These are phyloP conservation scores for Agrocybe pediades DNA, from an alignment of 768 basidiomycete genomes.

Conservation along the genomic window DNA sequence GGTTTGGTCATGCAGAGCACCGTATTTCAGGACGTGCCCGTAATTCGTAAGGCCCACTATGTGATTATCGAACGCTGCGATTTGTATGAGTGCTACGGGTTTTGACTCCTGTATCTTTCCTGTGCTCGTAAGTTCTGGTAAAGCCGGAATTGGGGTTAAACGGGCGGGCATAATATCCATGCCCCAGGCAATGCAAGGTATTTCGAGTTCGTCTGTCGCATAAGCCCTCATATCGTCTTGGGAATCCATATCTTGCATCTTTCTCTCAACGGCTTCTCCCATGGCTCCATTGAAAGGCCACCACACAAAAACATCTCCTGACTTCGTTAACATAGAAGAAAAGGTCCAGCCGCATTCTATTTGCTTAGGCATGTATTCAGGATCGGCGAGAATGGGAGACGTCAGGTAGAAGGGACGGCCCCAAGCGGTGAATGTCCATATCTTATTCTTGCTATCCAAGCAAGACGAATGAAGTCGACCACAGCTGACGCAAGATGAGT, in stretches of 20 bases:
- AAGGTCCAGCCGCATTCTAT: slow-evolving; percentile 84
- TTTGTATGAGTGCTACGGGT: slow-evolving; percentile 60
- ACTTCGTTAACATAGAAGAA: slow-evolving; percentile 69
- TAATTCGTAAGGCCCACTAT: slow-evolving; percentile 80
- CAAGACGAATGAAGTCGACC: slow-evolving; percentile 74
- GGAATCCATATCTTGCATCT: slow-evolving; percentile 48
- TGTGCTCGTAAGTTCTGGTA: slow-evolving; percentile 51
- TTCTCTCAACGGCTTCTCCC: slow-evolving; percentile 32
- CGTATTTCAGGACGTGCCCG: slow-evolving; percentile 75
- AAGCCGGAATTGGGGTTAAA: slow-evolving; percentile 59
- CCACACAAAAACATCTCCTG: slow-evolving; percentile 76
- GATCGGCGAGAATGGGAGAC: slow-evolving; percentile 48
- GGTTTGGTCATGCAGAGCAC: slow-evolving; percentile 43
- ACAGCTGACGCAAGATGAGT: no score
- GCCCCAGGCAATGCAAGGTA: slow-evolving; percentile 67
- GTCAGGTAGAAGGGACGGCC: slow-evolving; percentile 73
- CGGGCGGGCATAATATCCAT: slow-evolving; percentile 52
- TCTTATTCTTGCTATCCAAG: slow-evolving; percentile 55
- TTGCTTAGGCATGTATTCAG: slow-evolving; percentile 47
- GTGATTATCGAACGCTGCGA: slow-evolving; percentile 76
- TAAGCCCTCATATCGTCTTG: slow-evolving; percentile 35
- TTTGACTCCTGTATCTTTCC: slow-evolving; percentile 24
- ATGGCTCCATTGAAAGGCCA: slow-evolving; percentile 62
- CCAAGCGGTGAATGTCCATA: slow-evolving; percentile 82
- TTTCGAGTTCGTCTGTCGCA: slow-evolving; percentile 37